These are phyloP conservation scores for Phialophora verrucosa DNA, from an alignment of 2,329 filamentous ascomycete genomes.

Conservation along the genomic window DNA sequence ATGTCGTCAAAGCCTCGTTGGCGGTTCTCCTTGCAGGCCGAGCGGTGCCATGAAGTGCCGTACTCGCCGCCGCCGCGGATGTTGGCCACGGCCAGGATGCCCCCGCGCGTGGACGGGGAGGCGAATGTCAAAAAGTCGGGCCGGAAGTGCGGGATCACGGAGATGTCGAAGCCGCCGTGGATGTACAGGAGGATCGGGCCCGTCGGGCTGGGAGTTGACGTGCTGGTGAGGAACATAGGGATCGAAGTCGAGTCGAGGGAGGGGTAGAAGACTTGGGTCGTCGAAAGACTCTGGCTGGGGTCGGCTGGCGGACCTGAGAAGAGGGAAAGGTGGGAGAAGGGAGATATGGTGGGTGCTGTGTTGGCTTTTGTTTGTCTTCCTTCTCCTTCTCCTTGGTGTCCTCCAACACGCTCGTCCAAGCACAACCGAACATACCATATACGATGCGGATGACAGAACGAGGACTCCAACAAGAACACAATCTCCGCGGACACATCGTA, in stretches of 20 bases:
- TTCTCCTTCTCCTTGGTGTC: too few species aligned
- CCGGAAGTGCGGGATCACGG: conserved; percentile 24
- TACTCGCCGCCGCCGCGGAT: conserved; percentile 24
- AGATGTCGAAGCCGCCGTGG: conserved; percentile 16
- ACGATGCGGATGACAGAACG: conserved; percentile 17
- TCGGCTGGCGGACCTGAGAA: background rate
- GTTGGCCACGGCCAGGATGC: conserved; percentile 20
- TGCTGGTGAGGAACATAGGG: conserved; percentile 21
- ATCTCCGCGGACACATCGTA: conserved; percentile 7
- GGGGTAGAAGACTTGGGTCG: conserved; percentile 20
- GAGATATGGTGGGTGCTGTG: background rate
- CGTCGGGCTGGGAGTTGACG: background rate
- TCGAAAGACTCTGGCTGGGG: background rate
- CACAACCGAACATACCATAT: conserved; percentile 12
- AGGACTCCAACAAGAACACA: conserved; percentile 16
- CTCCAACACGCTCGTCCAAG: background rate
- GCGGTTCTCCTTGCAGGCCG: background rate
- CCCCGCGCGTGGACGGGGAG: background rate
- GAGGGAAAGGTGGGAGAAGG: conserved; percentile 1
- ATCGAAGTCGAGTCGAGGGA: conserved; percentile 17
- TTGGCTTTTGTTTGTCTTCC: too few species aligned
- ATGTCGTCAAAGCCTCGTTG: conserved; percentile 18
- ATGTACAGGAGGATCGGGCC: conserved; percentile 16
- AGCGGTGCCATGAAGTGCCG: conserved; percentile 10
- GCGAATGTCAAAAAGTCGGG: conserved; percentile 17